These are phyloP conservation scores for Monosporozyma solicola DNA, from an alignment of 805 yeast species.

Conservation along the genomic window DNA sequence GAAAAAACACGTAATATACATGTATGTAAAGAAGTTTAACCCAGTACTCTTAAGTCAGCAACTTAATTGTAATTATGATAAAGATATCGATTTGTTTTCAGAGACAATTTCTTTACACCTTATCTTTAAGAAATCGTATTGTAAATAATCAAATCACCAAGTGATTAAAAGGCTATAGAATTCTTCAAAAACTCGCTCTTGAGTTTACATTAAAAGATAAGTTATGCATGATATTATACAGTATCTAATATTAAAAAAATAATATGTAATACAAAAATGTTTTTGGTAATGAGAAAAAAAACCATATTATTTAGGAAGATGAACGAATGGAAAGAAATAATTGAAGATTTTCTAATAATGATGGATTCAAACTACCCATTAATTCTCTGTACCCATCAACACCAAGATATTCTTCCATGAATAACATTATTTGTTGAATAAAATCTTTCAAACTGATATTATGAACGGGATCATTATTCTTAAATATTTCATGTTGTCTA, in stretches of 20 bases:
- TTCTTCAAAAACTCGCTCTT: no score
- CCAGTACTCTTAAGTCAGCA: no score
- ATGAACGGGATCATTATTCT: constrained; percentile 44
- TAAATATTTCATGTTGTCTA: constrained; percentile 33
- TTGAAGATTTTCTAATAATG: constrained; percentile 21
- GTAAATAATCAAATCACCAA: no score
- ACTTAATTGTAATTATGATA: no score
- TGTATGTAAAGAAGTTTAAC: no score
- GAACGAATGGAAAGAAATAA: constrained; percentile 15
- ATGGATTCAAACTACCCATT: constrained; percentile 14
- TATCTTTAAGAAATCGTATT: no score
- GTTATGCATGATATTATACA: not conserved
- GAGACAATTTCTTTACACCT: no score
- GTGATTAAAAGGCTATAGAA: no score
- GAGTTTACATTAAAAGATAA: not conserved
- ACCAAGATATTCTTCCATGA: constrained; percentile 22
- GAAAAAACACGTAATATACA: no score
- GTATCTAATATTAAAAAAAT: not conserved
- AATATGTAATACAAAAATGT: not conserved
- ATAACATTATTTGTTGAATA: constrained; percentile 30
- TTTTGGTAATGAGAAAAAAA: not conserved
- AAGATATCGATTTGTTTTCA: no score
- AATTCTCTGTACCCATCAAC: constrained; percentile 17
- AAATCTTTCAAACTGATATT: constrained; percentile 40
- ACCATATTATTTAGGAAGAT: not conserved